Base-by-base conservation (phyloP, 1,284 basidiomycete genomes). In the Heterobasidion annosum region DNA sequence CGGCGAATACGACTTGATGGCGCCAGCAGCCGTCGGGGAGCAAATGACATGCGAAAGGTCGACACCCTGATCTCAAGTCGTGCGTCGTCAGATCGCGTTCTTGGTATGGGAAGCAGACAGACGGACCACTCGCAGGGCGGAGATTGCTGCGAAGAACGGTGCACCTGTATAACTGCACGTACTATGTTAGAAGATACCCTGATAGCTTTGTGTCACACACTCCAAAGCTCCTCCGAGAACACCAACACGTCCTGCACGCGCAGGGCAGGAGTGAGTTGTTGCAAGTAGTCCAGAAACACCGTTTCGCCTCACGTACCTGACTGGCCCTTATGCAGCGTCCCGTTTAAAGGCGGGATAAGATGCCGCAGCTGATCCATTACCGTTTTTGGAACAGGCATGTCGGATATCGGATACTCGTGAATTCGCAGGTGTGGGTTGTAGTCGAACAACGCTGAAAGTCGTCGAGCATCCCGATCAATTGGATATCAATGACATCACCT, bases 1-100 rank as follows among this genome's bases (percentile, higher is more conserved):
- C 8, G 93, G 91, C 0, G 89, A 91, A 65, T 98, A 99, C 0
- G 91, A 88, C 73, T 99, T 99, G 77, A 99, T 98, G 19, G 93
- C 88, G 2, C 79, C 78, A 33, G 91, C 91, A 1, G 93, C 93
- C 0, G 82, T 83, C 0, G 96, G 96, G 10, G 94, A 88, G 71
- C 96, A 99, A 53, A 99, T 95, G 54, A 98, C 93, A 75, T 98
- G 95, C 25, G 93, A 93, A 46, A 98, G 78, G 68, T 98, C 96
- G 52, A 88, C 90, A 34, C 95, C 96, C 90, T 92, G 55, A 25
- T 25, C 25, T 5, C 13, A 25, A 15, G 34, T 43, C 61, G 46
- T 16, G 54, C n/a, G 44, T 16, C 57, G 37, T 16, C 13, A 43
- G 13, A 43, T 43, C 16, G 16, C 16, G 42, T 43, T 43, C 16